Conservation (phyloP, 495 filamentous ascomycete genomes). For the Elasticomyces elasticus region DNA sequence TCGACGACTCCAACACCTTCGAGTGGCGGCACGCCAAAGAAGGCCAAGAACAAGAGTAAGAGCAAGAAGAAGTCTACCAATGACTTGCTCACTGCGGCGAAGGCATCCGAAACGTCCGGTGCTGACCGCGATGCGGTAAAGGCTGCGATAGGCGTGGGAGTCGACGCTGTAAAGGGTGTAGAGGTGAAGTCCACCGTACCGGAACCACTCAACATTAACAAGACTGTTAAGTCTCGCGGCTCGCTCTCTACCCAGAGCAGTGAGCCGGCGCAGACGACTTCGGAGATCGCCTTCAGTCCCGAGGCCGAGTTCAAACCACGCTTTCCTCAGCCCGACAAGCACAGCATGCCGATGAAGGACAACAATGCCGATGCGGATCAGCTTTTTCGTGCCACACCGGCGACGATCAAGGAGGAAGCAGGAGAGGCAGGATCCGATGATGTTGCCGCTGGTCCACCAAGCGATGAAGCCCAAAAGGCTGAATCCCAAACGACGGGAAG, state of each 20-base stretch:
- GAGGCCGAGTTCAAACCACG: background rate
- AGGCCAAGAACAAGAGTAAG: slow-evolving; percentile 4
- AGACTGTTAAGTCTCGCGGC: background rate
- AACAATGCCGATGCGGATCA: background rate
- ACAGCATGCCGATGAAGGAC: background rate
- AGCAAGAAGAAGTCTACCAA: background rate
- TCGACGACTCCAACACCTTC: slow-evolving; percentile 9
- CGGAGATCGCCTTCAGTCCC: background rate
- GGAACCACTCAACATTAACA: background rate
- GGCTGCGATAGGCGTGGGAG: background rate
- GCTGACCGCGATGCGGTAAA: background rate
- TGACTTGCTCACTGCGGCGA: background rate
- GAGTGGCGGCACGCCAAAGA: slow-evolving; percentile 8
- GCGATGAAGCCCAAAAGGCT: background rate
- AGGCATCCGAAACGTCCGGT: background rate
- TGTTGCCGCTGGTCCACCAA: background rate
- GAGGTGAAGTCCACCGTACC: too few species aligned
- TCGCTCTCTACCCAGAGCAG: background rate
- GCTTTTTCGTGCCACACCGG: background rate
- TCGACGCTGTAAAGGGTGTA: too few species aligned
- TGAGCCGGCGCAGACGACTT: background rate
- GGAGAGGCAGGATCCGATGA: background rate
- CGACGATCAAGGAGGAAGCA: background rate
- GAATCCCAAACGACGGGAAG: background rate
- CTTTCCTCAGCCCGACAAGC: background rate